Evolutionary conservation across 805 yeast genomes (phyloP), one percentile per base, ranked within the genome.

Genomic region (Pichia heedii): DNA sequence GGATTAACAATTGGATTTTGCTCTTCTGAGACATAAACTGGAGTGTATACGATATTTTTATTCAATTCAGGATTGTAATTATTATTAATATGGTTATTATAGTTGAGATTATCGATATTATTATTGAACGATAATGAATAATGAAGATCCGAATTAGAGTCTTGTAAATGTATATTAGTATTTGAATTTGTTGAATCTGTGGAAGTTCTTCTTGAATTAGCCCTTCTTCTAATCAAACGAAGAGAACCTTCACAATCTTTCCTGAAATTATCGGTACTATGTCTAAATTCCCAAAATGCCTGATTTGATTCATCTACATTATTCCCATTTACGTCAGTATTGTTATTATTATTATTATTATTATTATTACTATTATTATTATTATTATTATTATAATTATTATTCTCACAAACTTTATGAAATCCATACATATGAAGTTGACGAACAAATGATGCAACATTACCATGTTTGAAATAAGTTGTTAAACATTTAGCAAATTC

Each of bases 391-490:
- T 21, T 54, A 36, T 45, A 49, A 39, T 57, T 44, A 26, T 48
- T 56, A 16, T 68, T 69, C 47, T 74, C 79, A 48, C 66, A 74
- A 7, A 76, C 80, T 65, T 89, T 88, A 62, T 89, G 96, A 67
- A 89, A 88, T 1, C 96, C 96, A 60, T 88, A 88, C 97, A 89
- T 90, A 67, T 90, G 95, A 37, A 89, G 68, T 63, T 90, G 97
- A 38, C 97, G 76, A 30, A 90, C 96, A 67, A 90, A 90, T 47
- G 90, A 80, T 4, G 95, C 87, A 24, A 89, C 87, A 58, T 90
- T 90, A 4, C 95, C 94, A 65, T 89, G 97, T 60, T 90, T 90
- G 70, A 90, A 89, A 60, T 84, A 88, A 38, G 71, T 70, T n/a
- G 83, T 77, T 40, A 83, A 58, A 1, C 76, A 74, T 33, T 67